Evolutionary conservation across 2,329 filamentous ascomycete species (phyloP).

Genomic region (Fusarium avenaceum): DNA sequence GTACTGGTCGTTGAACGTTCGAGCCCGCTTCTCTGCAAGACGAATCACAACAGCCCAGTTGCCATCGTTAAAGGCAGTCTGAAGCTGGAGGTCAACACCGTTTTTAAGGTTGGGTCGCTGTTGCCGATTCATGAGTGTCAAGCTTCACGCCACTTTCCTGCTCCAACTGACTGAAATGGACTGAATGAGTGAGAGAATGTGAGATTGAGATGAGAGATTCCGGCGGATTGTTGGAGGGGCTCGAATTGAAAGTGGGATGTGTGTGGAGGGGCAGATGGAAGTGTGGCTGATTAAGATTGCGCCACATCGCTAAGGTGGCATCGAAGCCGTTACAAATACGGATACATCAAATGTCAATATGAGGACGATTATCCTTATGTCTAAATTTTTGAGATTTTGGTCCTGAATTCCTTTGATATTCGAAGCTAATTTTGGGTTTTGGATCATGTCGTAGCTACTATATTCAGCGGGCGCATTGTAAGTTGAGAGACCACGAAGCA

Average conservation of each 20-base stretch:
- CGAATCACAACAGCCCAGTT: slow-evolving; percentile 67
- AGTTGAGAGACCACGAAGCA: too few relatives aligned
- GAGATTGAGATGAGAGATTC: slow-evolving; percentile 39
- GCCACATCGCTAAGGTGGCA: slow-evolving; percentile 10
- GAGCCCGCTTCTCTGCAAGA: slow-evolving; percentile 65
- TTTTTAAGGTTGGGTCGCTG: slow-evolving; percentile 59
- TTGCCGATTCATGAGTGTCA: slow-evolving; percentile 52
- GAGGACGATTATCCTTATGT: too few relatives aligned
- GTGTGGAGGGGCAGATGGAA: slow-evolving; percentile 30
- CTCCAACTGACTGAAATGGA: slow-evolving; percentile 26
- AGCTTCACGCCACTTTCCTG: slow-evolving; percentile 21
- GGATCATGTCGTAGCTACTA: too few relatives aligned
- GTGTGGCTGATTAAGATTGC: slow-evolving; percentile 21
- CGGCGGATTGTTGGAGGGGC: slow-evolving; percentile 38
- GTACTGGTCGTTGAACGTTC: slow-evolving; percentile 66
- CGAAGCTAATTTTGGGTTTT: too few relatives aligned
- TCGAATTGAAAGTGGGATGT: slow-evolving; percentile 43
- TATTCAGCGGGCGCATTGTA: too few relatives aligned
- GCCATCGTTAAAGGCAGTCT: slow-evolving; percentile 67
- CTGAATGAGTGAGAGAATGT: slow-evolving; percentile 20
- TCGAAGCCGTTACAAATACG: too few relatives aligned
- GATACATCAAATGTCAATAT: too few relatives aligned
- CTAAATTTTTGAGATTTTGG: too few relatives aligned
- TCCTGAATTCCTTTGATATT: too few relatives aligned
- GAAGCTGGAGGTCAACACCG: slow-evolving; percentile 67